Conservation (phyloP, 495 filamentous ascomycete genomes). For the Beverwykella pulmonaria region DNA sequence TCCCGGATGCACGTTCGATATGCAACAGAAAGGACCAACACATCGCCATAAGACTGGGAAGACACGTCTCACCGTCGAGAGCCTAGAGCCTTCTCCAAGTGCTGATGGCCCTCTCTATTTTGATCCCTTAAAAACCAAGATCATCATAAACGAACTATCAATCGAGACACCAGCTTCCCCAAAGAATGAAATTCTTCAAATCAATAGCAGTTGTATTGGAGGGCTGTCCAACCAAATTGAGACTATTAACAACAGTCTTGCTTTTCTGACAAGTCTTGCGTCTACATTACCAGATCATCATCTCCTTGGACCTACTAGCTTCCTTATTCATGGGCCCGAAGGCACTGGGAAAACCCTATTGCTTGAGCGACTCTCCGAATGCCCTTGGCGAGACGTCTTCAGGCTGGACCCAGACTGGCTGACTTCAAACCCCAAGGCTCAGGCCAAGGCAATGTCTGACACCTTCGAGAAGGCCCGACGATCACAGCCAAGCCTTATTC, state of each 20-base stretch:
- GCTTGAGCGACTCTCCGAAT: conserved; percentile 64
- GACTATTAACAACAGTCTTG: conserved; percentile 67
- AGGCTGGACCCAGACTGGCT: conserved; percentile 61
- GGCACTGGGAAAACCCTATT: conserved; percentile 82
- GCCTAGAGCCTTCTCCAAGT: conserved; percentile 14
- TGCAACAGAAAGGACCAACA: conserved; percentile 27
- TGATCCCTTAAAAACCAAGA: conserved; percentile 27
- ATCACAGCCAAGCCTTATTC: conserved; percentile 75
- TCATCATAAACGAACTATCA: conserved; percentile 19
- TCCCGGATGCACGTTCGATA: conserved; percentile 28
- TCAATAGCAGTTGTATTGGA: conserved; percentile 57
- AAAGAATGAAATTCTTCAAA: conserved; percentile 15
- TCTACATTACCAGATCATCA: conserved; percentile 50
- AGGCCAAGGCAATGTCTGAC: conserved; percentile 54
- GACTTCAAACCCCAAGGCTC: conserved; percentile 44
- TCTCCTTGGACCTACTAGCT: conserved; percentile 35
- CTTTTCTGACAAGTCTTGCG: conserved; percentile 57
- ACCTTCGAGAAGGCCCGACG: conserved; percentile 71
- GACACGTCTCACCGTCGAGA: conserved; percentile 17
- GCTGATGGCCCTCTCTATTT: conserved; percentile 35
- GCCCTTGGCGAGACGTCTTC: conserved; percentile 69
- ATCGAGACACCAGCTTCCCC: neutral
- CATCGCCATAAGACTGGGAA: conserved; percentile 7
- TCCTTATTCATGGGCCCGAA: conserved; percentile 79
- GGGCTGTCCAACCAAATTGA: conserved; percentile 66